Base-by-base conservation (phyloP, 768 basidiomycete genomes). In the Panaeolus papilionaceus region DNA sequence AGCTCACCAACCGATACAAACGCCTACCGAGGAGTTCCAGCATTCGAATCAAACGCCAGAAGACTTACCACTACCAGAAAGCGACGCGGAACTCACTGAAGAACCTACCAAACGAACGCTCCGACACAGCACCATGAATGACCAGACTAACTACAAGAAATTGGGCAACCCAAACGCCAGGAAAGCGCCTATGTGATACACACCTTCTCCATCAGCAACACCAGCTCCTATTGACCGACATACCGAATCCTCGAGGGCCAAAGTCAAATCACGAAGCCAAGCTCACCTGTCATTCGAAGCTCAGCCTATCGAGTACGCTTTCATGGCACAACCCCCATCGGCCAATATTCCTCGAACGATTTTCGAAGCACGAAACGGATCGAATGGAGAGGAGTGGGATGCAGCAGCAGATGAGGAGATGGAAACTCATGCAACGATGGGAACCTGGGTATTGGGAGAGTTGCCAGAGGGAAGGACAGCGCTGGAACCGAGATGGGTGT, bases 401-500 rank as follows among this genome's bases (percentile, higher is more conserved):
- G 51, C 33, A 23, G 66, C 67, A 28, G 62, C 58, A n/a, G 47
- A 65, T 16, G 47, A 66, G 28, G 68, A 66, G 16, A 62, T 67
- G 12, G 28, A 23, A 3, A 63, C 37, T 64, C 38, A 51, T 74
- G 71, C 67, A 72, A 64, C 44, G 62, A 63, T 63, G 62, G 62
- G 62, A 16, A 63, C 62, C 14, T 82, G 76, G 72, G 66, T 71
- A 38, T 4, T 77, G 0, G 71, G 68, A 0, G 69, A 79, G 4
- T 51, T 73, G 38, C 80, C 78, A 0, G 18, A 66, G 0, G 71
- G 68, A 3, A 2, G 71, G 8, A 76, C 76, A 3, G 64, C 77
- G 0, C 67, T 83, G 0, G 70, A 68, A 1, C 75, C 74, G 33
- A 74, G 73, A 66, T 80, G 78, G 79, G 76, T 80, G 0, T 83